These are phyloP conservation scores for Boehmeria nivea DNA, from an alignment of 306 rosid species.

Conservation along the genomic window DNA sequence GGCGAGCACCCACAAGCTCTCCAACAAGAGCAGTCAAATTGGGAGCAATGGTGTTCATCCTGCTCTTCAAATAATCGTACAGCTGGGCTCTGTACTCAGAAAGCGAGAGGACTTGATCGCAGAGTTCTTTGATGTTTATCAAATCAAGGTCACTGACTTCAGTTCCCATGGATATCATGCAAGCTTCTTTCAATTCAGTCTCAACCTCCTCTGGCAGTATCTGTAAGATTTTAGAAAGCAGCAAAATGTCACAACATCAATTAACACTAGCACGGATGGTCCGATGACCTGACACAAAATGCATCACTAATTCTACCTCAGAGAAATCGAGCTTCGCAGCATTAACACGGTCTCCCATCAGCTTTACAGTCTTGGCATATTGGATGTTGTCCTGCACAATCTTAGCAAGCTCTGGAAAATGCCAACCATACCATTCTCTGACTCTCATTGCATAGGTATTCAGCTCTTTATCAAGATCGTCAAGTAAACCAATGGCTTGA, in stretches of 20 bases:
- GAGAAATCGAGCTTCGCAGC: conserved; percentile 90
- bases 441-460: conserved; percentile 98
- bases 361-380: conserved; percentile 78
- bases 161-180: conserved; percentile 93
- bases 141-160: conserved; percentile 92
- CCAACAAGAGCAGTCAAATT: conserved; percentile 93
- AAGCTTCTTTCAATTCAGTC: conserved; percentile 69
- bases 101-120: conserved; percentile 89
- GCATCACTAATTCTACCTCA: conserved; percentile 56
- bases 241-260: not conserved
- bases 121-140: conserved; percentile 66
- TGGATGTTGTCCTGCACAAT: conserved; percentile 75
- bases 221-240: conserved; percentile 28
- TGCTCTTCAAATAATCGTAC: conserved; percentile 73
- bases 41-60: conserved; percentile 93
- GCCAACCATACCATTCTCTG: conserved; percentile 99
- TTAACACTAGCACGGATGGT: not conserved
- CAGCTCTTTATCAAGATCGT: conserved; percentile 91
- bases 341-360: conserved; percentile 81
- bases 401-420: conserved; percentile 93
- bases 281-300: not conserved
- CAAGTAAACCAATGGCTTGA: conserved; percentile 97
- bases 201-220: conserved; percentile 78
- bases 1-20: conserved; percentile 97
- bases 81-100: conserved; percentile 86